Evolutionary conservation across 1,284 basidiomycete species (phyloP), one percentile per base, ranked within the genome.

Genomic region (Butyriboletus appendiculatus): DNA sequence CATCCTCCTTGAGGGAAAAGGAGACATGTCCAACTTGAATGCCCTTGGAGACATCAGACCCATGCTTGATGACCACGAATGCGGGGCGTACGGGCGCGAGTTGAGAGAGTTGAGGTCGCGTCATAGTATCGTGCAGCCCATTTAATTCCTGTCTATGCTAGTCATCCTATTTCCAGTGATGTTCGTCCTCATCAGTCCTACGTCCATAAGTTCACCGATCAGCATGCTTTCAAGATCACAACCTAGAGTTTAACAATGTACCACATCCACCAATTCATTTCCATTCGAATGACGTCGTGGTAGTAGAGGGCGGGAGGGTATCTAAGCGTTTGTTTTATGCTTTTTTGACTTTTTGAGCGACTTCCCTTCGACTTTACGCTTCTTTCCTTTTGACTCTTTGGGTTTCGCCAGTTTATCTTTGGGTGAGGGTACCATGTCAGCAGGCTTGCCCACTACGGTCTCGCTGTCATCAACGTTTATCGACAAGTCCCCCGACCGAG

Each of bases 11-110:
- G 58, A 94, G 80, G 2, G 95, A 87, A 73, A 96, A 99, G 0
- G 94, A 90, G 56, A 98, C 94, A 71, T 98, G 99, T 57, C 96
- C 96, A 24, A 24, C 22, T 24, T 24, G 22, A 18, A 98, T 94
- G 62, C 96, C 97, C 70, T 98, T 98, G 5, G 94, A 96, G 30
- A 87, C 81, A 37, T 91, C 89, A 0, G 88, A 85, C 41, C 84
- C 86, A 43, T 81, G 82, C 58, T 93, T 88, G 5, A 87, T 85
- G 12, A 98, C 96, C 2, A 99, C 87, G 68, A 99, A 99, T 0
- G 95, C 96, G 34, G 92, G 89, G 44, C 94, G 84, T 20, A 99
- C 88, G 12, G 96, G 97, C 2, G 95, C 97, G 58, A 98, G 84
- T 69, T 96, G 94, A 14, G 96, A 98, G 76, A 98, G 87, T 89